Base-by-base conservation (phyloP, 2,329 filamentous ascomycete genomes). In the Venturia pyrina region DNA sequence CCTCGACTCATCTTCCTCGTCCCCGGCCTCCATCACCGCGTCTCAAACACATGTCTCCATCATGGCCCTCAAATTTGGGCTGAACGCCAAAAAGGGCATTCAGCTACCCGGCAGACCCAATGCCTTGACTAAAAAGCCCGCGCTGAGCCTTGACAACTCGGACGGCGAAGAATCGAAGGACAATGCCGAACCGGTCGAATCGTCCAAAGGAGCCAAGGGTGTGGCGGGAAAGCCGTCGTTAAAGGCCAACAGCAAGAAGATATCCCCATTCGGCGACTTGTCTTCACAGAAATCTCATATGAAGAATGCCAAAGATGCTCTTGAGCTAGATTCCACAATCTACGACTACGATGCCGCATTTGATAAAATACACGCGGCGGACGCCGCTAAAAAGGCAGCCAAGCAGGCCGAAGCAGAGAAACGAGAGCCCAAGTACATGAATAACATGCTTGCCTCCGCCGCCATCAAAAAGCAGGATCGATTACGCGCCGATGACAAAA, bases 291-390 rank as follows among this genome's bases (percentile, higher is more conserved):
- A 88, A 41, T 80, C 85, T 40, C 85, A 88, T 34, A 83, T 85
- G 64, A 86, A 84, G 70, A 82, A 89, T 70, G 83, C 85, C 46
- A 81, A 87, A 68, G 84, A 85, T 19, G 89, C 89, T 1, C 81
- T 86, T 68, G 82, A 85, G 67, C 73, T 89, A 10, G 90, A 95
- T 71, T 80, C 89, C 1, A 87, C 85, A 62, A 87, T 95, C 70
- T 95, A 93, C 79, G 90, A 95, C 77, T 96, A 95, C 78, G 91
- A 96, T 74, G 84, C 83, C 1, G 89, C 91, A 28, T 93, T 91
- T 77, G 90, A 93, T 70, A 89, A 88, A 0, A 80, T 93, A 50
- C 88, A 90, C 69, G 78, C 79, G 1, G 73, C 77, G 17, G 72
- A 73, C 3, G 84, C 85, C 19, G 82, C 86, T 67, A 83, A 85